These are phyloP conservation scores for Dissophora globulifera DNA, from an alignment of 192 early-diverging fungal species.

Conservation along the genomic window DNA sequence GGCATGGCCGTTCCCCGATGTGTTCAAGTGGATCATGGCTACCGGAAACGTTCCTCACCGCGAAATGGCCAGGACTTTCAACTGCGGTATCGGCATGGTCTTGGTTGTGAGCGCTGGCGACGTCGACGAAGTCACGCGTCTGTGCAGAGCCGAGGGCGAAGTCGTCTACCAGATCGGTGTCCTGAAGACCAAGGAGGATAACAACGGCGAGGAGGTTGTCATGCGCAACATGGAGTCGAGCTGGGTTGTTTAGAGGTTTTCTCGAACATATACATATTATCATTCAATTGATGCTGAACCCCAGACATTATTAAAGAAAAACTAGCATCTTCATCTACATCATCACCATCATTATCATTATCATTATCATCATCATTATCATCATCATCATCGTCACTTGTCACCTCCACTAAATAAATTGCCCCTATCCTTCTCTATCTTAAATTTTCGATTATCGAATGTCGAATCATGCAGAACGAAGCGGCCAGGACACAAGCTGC, in stretches of 20 bases:
- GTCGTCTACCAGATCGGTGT: slow-evolving; percentile 77
- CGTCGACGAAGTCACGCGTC: slow-evolving; percentile 65
- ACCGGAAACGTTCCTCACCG: slow-evolving; percentile 81
- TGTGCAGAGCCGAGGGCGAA: slow-evolving; percentile 73
- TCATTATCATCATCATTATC: no score
- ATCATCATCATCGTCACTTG: no score
- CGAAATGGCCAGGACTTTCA: slow-evolving; percentile 98
- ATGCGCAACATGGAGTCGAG: slow-evolving; percentile 55
- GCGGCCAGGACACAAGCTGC: no score
- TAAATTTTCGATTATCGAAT: no score
- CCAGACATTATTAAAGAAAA: no score
- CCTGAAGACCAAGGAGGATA: slow-evolving; percentile 61
- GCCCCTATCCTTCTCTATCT: no score
- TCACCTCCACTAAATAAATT: no score
- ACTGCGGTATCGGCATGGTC: slow-evolving; percentile 99
- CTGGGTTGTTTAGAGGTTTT: slow-evolving; percentile 47
- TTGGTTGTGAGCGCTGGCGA: slow-evolving; percentile 78
- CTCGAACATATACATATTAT: no score
- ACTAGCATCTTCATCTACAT: no score
- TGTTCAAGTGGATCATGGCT: slow-evolving; percentile 95
- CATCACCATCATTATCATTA: no score
- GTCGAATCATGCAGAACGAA: no score
- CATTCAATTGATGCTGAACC: no score
- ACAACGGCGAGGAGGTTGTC: slow-evolving; percentile 63
- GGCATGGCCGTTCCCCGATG: slow-evolving; percentile 84